Evolutionary conservation across 2,329 filamentous ascomycete species (phyloP).

Genomic region (Colletotrichum sp.): DNA sequence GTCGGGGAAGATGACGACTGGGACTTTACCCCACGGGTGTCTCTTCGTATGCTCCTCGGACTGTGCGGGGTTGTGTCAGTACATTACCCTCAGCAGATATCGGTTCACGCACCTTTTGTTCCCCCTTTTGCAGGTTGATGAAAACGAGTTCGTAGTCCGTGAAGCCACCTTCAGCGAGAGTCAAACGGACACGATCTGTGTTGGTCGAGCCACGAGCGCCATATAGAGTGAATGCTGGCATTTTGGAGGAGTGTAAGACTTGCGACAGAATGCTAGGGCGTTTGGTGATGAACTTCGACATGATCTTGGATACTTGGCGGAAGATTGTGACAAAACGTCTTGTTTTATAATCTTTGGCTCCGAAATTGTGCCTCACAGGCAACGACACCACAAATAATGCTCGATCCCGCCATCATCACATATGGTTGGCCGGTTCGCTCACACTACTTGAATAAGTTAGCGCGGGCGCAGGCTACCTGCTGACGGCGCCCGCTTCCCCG

Average conservation of each 20-base stretch:
- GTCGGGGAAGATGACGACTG: conserved; percentile 40
- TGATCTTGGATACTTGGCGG: conserved; percentile 18
- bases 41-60: conserved; percentile 40
- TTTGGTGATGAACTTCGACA: conserved; percentile 32
- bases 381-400: neutral
- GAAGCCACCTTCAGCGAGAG: conserved; percentile 47
- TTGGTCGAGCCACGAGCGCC: conserved; percentile 44
- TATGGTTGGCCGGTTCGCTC: conserved; percentile 38
- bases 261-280: conserved; percentile 29
- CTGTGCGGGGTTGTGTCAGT: conserved; percentile 32
- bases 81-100: conserved; percentile 12
- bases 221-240: conserved; percentile 48
- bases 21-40: conserved; percentile 48
- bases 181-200: conserved; percentile 46
- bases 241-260: conserved; percentile 35
- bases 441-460: conserved; percentile 32
- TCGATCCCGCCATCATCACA: neutral
- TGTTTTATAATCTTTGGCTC: neutral
- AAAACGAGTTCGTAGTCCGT: conserved; percentile 44
- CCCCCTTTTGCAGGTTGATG: conserved; percentile 42
- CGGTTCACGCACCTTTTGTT: conserved; percentile 41
- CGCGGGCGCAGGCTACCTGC: neutral
- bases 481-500: neutral
- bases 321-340: neutral
- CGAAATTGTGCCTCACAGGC: neutral